Conservation (phyloP, 2,329 filamentous ascomycete species). For the Immersiporthe knoxdaviesiana region DNA sequence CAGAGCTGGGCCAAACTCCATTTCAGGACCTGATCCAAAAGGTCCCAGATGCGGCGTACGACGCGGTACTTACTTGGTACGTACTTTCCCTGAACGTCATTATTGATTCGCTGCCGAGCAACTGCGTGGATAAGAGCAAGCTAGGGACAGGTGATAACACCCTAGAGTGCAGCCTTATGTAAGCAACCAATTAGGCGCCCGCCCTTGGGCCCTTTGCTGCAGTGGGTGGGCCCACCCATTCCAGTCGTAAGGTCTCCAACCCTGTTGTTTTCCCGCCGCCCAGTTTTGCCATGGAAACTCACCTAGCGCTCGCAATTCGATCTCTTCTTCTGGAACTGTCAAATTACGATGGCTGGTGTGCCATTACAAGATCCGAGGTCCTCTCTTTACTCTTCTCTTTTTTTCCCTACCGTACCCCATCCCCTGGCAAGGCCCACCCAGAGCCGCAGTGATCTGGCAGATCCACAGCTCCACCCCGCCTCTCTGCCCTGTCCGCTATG, state of each 20-base stretch:
- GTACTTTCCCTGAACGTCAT: constrained; percentile 1
- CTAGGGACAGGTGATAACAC: not conserved
- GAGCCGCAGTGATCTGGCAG: constrained; percentile 7
- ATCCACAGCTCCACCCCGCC: not conserved
- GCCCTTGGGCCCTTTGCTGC: not conserved
- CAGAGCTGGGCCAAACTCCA: not conserved
- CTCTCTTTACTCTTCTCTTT: not conserved
- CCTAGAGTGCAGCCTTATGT: not conserved
- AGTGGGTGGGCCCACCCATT: not conserved
- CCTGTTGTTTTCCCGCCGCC: not conserved
- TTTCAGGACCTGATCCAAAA: not conserved
- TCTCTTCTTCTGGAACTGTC: not conserved
- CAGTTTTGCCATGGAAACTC: not conserved
- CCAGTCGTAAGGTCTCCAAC: not conserved
- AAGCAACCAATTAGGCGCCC: not conserved
- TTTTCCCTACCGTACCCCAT: not conserved
- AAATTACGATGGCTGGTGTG: not conserved
- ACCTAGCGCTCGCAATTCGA: too few relatives aligned
- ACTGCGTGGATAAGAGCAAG: not conserved
- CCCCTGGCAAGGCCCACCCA: not conserved
- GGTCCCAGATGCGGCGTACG: not conserved
- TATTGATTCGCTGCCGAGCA: constrained; percentile 15
- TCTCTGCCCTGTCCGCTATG: not conserved
- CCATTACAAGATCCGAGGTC: not conserved
- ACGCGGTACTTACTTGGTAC: constrained; percentile 5